phyloP scores from a whole-genome alignment of 768 basidiomycete genomes.

The Pholiota molesta region DNA sequence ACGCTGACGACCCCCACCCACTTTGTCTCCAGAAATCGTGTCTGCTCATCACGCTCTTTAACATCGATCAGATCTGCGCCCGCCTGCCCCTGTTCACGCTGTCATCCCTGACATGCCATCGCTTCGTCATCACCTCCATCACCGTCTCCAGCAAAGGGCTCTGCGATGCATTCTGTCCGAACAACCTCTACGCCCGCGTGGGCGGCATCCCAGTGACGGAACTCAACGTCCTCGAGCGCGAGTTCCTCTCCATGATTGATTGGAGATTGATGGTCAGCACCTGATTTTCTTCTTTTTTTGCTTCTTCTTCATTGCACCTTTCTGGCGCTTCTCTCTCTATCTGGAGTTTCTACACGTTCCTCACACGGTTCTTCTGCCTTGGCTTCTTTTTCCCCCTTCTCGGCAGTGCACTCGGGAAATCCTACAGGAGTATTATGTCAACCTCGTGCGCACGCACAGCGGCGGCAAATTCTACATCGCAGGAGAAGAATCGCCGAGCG shows the following conservation, averaged over 20 bases:
- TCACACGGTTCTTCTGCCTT: conserved; percentile 28
- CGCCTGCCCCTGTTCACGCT: conserved; percentile 89
- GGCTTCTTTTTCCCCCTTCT: conserved; percentile 25
- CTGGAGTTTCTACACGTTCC: conserved; percentile 5
- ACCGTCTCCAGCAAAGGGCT: conserved; percentile 93
- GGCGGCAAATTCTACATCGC: conserved; percentile 56
- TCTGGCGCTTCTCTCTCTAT: conserved; percentile 7
- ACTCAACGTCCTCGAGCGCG: conserved; percentile 92
- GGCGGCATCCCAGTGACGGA: conserved; percentile 92
- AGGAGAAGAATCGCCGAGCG: conserved; percentile 43
- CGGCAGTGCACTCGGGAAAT: conserved; percentile 85
- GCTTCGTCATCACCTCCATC: conserved; percentile 94
- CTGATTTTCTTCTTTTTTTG: conserved; percentile 29
- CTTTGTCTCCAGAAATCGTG: conserved; percentile 62
- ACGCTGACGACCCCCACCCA: conserved; percentile 11
- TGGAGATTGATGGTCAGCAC: conserved; percentile 90
- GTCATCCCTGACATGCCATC: conserved; percentile 95
- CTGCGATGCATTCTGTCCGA: conserved; percentile 95
- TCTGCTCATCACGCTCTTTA: conserved; percentile 81
- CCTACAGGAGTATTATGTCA: conserved; percentile 93
- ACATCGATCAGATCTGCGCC: conserved; percentile 92
- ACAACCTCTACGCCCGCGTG: conserved; percentile 92
- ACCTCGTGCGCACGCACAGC: conserved; percentile 86
- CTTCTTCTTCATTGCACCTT: conserved; percentile 14
- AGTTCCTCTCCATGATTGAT: conserved; percentile 89